Evolutionary conservation across 139 green algal species (phyloP), one percentile per base, ranked within the genome.

Genomic region (Chlamydomonas applanata): DNA sequence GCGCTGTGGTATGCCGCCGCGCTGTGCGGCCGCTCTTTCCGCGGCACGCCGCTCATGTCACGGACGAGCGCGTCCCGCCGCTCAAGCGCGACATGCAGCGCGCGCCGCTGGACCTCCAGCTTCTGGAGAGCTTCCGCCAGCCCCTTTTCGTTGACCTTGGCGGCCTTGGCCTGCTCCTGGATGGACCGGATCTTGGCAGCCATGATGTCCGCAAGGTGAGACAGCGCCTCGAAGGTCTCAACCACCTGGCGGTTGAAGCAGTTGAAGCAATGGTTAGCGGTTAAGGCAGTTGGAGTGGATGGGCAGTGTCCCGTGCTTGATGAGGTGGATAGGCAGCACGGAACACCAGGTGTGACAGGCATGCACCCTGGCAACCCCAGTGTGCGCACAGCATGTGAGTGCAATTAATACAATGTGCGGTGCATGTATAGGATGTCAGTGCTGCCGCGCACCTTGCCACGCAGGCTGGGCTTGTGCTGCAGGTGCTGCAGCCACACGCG

Each of bases 401-500:
- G 19, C n/a, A 67, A 24, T 67, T 34, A 16, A 57, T n/a, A 57
- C 49, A 16, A 57, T 57, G 17, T n/a, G 16, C 49, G 16, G 16
- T 24, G 24, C n/a, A 67, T 67, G 59, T 22, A 16, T 22, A 32
- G 19, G n/a, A 14, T 52, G 61, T 56, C 32, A 13, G 32, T 46
- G 69, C 52, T 3, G 2, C 9, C 27, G 11, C 63, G 30, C 64
- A 79, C 75, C 64, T 65, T 71, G 61, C 80, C 76, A 2, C 74
- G 69, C 59, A 81, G 72, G 29, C 73, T 67, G 2, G 33, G 46
- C 34, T 75, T 79, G 69, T 84, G 44, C 19, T 44, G 49, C 65
- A 87, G 84, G 68, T 87, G 75, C 56, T 76, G 65, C 27, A 61
- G 33, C 81, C 81, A 87, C 62, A 84, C 81, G 4, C 69, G 62